Base-by-base conservation (phyloP, 208 protist species). In the Wallacemonas sp. region DNA sequence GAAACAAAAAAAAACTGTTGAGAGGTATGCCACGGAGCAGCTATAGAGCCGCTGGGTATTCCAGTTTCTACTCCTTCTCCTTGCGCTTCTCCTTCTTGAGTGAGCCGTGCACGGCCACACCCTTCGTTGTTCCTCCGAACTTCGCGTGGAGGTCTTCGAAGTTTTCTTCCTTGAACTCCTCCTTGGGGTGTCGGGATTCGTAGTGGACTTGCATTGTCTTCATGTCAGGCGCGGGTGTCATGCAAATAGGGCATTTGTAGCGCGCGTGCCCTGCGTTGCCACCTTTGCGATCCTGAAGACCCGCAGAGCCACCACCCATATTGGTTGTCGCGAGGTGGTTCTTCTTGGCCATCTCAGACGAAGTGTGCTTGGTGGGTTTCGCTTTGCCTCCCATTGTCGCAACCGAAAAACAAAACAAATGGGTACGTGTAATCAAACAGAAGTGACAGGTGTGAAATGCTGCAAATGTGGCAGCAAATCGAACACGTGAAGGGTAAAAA, bases 291-390 rank as follows among this genome's bases (percentile, higher is more conserved):
- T 91, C 84, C 54, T 79, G 49, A 41, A 86, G 67, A 58, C 84
- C 84, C 36, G 67, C 69, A 8, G 75, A 46, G 38, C 84, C 84
- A 34, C 84, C 84, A 36, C 84, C 84, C 81, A 86, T 88, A 72
- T 91, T 91, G 27, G 70, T 72, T 31, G 68, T 91, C 8, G 84
- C 84, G 22, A 87, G 67, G 55, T 81, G 56, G 51, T 80, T 83
- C 81, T 91, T 91, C 61, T 75, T 72, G 19, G 79, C 79, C 63
- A 77, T 88, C 70, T 91, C 80, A 2, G 74, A 47, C 28, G 84
- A 72, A 1, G 84, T 86, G 77, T 91, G 84, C 81, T 91, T 91
- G 49, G 77, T 91, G 24, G 84, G 84, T 73, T 91, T 91, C 22
- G 84, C 84, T 60, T 91, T 91, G 58, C 84, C 84, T 70, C 81